Conservation (phyloP, 345 rosid genomes). For the Eucalyptus dawsonii region DNA sequence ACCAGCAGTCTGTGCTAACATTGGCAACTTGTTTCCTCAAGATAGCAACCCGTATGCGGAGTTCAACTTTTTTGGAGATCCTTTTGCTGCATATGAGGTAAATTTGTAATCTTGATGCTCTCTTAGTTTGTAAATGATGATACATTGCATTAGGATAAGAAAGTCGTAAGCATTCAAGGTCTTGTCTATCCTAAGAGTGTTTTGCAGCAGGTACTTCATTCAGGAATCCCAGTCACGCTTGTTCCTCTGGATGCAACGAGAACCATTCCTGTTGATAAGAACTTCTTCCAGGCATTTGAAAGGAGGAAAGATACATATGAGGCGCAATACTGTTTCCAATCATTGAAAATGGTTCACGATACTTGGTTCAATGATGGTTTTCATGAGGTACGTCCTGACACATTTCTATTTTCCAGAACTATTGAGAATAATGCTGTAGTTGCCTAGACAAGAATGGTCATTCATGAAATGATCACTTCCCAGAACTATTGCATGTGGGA, state of each 20-base stretch:
- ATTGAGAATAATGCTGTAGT: neutral
- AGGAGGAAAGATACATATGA: slow-evolving; percentile 45
- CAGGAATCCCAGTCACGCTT: slow-evolving; percentile 73
- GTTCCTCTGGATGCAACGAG: slow-evolving; percentile 89
- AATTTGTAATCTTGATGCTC: neutral
- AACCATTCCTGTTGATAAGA: slow-evolving; percentile 46
- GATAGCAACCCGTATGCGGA: slow-evolving; percentile 80
- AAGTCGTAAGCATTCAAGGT: neutral
- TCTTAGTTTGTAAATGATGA: neutral
- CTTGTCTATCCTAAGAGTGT: neutral
- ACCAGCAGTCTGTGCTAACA: slow-evolving; percentile 55
- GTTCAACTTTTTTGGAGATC: slow-evolving; percentile 77
- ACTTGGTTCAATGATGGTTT: slow-evolving; percentile 53
- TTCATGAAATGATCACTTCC: neutral
- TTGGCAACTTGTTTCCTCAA: slow-evolving; percentile 62
- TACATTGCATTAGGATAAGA: neutral
- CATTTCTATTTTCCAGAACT: neutral
- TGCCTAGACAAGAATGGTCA: neutral
- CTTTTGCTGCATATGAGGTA: slow-evolving; percentile 87
- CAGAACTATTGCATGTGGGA: slow-evolving; percentile 96
- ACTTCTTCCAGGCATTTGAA: slow-evolving; percentile 54
- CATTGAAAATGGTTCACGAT: slow-evolving; percentile 64
- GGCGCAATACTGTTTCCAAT: slow-evolving; percentile 65
- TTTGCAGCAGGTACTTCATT: slow-evolving; percentile 56
- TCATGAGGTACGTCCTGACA: slow-evolving; percentile 25